phyloP scores from a whole-genome alignment of 2,329 filamentous ascomycete genomes.

The Diaporthe sp. region DNA sequence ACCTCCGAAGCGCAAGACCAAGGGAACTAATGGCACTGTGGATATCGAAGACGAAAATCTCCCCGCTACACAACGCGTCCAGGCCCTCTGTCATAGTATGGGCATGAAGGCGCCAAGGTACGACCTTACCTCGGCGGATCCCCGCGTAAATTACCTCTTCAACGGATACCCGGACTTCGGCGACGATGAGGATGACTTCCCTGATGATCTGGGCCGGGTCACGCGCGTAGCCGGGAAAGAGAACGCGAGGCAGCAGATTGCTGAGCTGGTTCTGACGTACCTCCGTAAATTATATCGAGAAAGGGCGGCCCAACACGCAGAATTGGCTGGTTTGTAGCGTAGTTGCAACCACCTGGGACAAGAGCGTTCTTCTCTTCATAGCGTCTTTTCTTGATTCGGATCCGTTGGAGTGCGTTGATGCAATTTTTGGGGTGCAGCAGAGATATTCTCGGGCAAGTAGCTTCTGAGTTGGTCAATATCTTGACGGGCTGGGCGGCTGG shows the following conservation, averaged over 20 bases:
- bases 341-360: background rate
- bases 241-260: conserved; percentile 53
- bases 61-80: conserved; percentile 45
- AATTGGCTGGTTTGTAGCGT: background rate
- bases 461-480: too few species aligned
- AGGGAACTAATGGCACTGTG: background rate
- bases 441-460: background rate
- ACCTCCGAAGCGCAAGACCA: conserved; percentile 32
- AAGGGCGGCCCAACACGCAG: conserved; percentile 42
- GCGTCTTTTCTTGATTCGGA: background rate
- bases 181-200: conserved; percentile 47
- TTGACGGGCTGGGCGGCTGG: background rate
- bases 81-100: conserved; percentile 50
- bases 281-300: conserved; percentile 46
- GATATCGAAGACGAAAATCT: conserved; percentile 35
- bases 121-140: conserved; percentile 38
- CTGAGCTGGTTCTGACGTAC: conserved; percentile 53
- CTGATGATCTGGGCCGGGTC: conserved; percentile 48
- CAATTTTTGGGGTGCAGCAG: background rate
- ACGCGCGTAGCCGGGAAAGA: conserved; percentile 50
- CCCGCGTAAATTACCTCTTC: conserved; percentile 49
- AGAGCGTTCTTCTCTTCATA: background rate
- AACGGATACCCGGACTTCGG: conserved; percentile 52
- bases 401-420: background rate
- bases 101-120: conserved; percentile 52